Evolutionary conservation across 2,329 filamentous ascomycete species (phyloP), one percentile per base, ranked within the genome.

Genomic region (Arthroderma sp.): DNA sequence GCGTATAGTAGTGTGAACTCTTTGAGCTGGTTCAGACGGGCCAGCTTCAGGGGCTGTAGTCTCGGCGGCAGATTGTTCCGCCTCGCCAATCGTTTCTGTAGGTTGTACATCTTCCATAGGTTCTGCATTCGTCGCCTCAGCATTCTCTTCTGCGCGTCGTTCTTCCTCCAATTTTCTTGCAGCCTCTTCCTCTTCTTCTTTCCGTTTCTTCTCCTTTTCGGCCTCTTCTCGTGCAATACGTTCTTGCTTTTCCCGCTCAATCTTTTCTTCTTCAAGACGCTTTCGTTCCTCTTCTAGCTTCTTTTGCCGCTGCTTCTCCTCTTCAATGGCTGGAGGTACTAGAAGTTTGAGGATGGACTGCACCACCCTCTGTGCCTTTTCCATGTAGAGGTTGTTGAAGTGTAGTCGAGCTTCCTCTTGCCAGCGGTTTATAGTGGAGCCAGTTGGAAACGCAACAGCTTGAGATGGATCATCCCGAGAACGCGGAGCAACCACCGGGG

Each of bases 371-470:
- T 81, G 77, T 1, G 84, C 80, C 67, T 87, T 87, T 53, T 95
- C 90, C 2, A 81, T 68, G 55, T 85, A 80, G 53, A 74, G 77
- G 21, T 77, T 73, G 25, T 87, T 87, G 70, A 93, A 97, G 0
- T 97, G 79, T 70, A 98, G 84, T 61, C 86, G 84, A 7, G 90
- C 85, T 70, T 97, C 94, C 67, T 96, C 89, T 67, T 87, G 82
- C 85, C 94, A 98, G 60, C 93, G 85, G 56, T 80, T 79, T 57
- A 80, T 76, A 0, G 93, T 97, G 7, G 81, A 78, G 38, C 83
- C 81, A 7, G 88, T 78, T 19, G 79, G 75, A 69, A 97, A 97
- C 2, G 83, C 76, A 25, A 91, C 84, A 11, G 88, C 86, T 63
- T 87, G 85, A n/a, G 81, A 77, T 35, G 75, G 75, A 59, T 78